phyloP scores from a whole-genome alignment of 345 rosid genomes.

The Trapa bicornis region DNA sequence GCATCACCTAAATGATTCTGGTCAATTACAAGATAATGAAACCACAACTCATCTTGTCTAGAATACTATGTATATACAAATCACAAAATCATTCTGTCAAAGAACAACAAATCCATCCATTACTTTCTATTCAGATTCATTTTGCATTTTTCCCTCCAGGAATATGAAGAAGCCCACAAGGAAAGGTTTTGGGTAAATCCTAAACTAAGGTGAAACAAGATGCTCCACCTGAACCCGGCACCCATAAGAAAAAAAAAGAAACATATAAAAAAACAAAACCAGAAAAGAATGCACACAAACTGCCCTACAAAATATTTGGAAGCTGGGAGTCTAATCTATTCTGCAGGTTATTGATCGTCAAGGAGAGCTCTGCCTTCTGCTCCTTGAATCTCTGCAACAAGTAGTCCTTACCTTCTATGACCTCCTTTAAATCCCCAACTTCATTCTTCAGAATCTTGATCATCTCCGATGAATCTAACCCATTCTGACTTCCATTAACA shows the following conservation, averaged over 20 bases:
- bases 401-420: constrained; percentile 83
- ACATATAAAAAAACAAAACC: background rate
- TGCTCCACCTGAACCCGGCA: background rate
- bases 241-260: background rate
- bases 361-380: constrained; percentile 68
- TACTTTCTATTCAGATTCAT: background rate
- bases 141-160: background rate
- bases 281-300: constrained; percentile 7
- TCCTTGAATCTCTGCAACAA: constrained; percentile 71
- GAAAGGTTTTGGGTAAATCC: background rate
- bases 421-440: constrained; percentile 75
- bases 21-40: too few relatives aligned
- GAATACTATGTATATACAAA: too few relatives aligned
- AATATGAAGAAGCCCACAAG: background rate
- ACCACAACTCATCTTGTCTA: too few relatives aligned
- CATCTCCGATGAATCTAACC: constrained; percentile 23
- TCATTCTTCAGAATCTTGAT: constrained; percentile 71
- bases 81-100: background rate
- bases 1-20: too few relatives aligned
- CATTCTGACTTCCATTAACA: constrained; percentile 24
- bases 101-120: background rate
- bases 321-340: constrained; percentile 75
- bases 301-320: constrained; percentile 84
- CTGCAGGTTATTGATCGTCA: constrained; percentile 74
- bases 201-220: constrained; percentile 1